A percentile compares a stretch with the other conserved stretches of the same genome.
phyloP scores from a whole-genome alignment of 2,329 filamentous ascomycete genomes.

The Ceratocystis papillata region DNA sequence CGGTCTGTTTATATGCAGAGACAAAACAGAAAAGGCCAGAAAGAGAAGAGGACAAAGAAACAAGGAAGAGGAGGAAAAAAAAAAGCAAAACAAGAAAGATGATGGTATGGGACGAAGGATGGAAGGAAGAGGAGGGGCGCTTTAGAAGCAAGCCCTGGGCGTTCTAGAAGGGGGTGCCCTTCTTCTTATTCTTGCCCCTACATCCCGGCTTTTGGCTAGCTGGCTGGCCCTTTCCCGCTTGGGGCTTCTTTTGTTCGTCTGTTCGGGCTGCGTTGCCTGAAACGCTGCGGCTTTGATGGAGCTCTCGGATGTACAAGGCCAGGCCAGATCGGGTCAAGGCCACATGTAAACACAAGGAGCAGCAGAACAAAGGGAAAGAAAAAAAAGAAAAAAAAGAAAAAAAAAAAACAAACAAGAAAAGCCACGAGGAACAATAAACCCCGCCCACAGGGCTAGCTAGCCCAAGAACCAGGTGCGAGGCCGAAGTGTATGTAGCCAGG shows the following conservation, averaged over 20 bases:
- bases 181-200: neutral
- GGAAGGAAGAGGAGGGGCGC: neutral
- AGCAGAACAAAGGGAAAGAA: too few relatives aligned
- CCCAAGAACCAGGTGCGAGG: too few relatives aligned
- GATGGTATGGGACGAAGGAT: neutral
- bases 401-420: too few relatives aligned
- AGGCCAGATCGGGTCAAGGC: neutral
- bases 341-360: neutral
- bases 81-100: neutral
- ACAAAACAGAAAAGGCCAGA: neutral
- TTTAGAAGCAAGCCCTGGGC: neutral
- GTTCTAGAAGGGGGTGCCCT: neutral
- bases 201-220: neutral
- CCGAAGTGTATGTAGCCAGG: too few relatives aligned
- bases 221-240: slow-evolving; percentile 3
- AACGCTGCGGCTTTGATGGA: slow-evolving; percentile 12
- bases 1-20: neutral
- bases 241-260: neutral
- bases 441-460: too few relatives aligned
- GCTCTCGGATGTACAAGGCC: slow-evolving; percentile 7
- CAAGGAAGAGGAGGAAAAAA: neutral
- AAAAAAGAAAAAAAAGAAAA: too few relatives aligned
- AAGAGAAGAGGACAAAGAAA: neutral
- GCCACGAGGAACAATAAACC: too few relatives aligned
- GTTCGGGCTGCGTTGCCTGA: slow-evolving; percentile 5